Evolutionary conservation across 768 basidiomycete species (phyloP).

Genomic region (Baorangia bicolor): DNA sequence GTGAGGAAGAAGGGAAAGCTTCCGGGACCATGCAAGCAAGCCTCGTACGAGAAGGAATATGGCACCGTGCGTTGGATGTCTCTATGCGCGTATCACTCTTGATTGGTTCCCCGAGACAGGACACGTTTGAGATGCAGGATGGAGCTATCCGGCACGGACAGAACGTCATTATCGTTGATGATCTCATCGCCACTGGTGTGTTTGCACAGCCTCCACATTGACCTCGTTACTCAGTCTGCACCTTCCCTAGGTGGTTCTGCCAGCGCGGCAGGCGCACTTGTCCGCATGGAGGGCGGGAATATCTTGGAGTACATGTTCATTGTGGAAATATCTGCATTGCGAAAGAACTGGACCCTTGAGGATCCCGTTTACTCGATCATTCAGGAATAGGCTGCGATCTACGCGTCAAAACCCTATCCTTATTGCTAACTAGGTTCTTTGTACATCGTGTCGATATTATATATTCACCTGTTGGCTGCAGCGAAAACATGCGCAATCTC

Average conservation of each 20-base stretch:
- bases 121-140: constrained; percentile 94
- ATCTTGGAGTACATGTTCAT: constrained; percentile 94
- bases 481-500: too few relatives aligned
- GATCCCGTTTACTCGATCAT: constrained; percentile 90
- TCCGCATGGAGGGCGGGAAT: constrained; percentile 77
- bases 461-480: neutral
- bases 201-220: neutral
- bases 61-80: constrained; percentile 56
- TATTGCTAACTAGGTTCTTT: constrained; percentile 10
- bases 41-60: constrained; percentile 90
- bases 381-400: constrained; percentile 47
- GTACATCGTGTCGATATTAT: neutral
- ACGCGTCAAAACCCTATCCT: constrained; percentile 22
- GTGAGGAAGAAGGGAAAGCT: constrained; percentile 94
- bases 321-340: constrained; percentile 76
- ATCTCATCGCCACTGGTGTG: constrained; percentile 92
- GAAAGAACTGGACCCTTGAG: constrained; percentile 64
- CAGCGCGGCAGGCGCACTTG: constrained; percentile 86
- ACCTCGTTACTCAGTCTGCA: constrained; percentile 4
- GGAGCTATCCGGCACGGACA: constrained; percentile 82
- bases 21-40: constrained; percentile 78
- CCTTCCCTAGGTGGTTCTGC: constrained; percentile 79
- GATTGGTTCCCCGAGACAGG: constrained; percentile 44
- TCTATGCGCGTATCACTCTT: neutral
- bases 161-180: constrained; percentile 86